A percentile compares a stretch with the other conserved stretches of the same genome.
Evolutionary conservation across 768 basidiomycete genomes (phyloP).

Genomic region (Rhodotorula kratochvilovae): DNA sequence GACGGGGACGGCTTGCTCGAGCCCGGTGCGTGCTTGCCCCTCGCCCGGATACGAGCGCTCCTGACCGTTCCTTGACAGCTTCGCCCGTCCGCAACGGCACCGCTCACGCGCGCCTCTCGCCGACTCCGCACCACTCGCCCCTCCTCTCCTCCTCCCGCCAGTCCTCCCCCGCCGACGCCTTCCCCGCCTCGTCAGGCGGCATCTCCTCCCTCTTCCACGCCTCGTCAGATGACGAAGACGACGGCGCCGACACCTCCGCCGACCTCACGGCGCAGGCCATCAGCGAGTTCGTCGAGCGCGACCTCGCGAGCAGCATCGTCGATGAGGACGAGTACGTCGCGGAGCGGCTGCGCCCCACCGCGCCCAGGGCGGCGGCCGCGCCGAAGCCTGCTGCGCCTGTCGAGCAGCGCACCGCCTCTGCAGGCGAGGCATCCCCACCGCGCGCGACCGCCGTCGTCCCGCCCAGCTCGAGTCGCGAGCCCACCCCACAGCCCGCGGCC

Average conservation of each 20-base stretch:
- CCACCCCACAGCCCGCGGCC: too few species aligned
- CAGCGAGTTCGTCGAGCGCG: slow-evolving; percentile 16
- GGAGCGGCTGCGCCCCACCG: neutral
- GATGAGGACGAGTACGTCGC: slow-evolving; percentile 19
- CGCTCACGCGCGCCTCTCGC: neutral
- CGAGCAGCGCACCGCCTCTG: neutral
- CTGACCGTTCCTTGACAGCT: neutral
- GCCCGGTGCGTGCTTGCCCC: too few species aligned
- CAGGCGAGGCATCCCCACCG: too few species aligned
- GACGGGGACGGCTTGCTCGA: too few species aligned
- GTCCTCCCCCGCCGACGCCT: neutral
- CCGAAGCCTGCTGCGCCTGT: neutral
- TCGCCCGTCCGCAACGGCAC: too few species aligned
- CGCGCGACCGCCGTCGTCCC: too few species aligned
- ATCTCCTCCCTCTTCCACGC: slow-evolving; percentile 7
- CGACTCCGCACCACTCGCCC: neutral
- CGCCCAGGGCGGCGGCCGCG: neutral
- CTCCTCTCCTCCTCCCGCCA: neutral
- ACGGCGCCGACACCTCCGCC: neutral
- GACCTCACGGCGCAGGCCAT: slow-evolving; percentile 3
- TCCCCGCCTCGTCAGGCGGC: neutral
- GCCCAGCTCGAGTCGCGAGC: too few species aligned
- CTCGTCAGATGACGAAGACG: neutral
- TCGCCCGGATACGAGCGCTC: too few species aligned
- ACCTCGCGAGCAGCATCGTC: slow-evolving; percentile 12